Base-by-base conservation (phyloP, 306 rosid species). In the Elaeagnus macrophylla region DNA sequence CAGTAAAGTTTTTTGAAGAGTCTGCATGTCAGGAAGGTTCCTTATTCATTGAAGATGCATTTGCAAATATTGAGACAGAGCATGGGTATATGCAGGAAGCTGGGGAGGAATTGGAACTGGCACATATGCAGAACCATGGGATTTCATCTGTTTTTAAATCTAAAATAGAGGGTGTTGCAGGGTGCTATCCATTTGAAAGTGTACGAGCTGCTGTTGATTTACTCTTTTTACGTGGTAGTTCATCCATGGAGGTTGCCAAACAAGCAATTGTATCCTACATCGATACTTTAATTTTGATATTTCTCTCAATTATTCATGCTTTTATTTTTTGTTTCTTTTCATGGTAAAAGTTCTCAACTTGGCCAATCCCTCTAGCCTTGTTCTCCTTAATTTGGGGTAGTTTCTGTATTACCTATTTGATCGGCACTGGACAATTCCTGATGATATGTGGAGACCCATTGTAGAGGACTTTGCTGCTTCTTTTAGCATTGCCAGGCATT, bases 191-290 rank as follows among this genome's bases (percentile, higher is more conserved):
- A 20, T 93, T 93, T 72, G 85, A 73, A 73, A 84, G 62, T 79
- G 67, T 84, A 46, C 85, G 80, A 72, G 75, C 77, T 52, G 94
- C 99, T 69, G 89, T 82, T 49, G 95, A 93, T 70, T 64, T 84
- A 35, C 95, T 93, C 67, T 93, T 93, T 73, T 61, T 93, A 53
- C 70, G 46, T 66, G 96, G 95, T 70, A 78, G 94, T 78, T 88
- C 94, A 65, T 89, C 81, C 68, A 65, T 70, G 73, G 89, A 81
- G 66, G 77, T 84, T 69, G 94, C 99, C 37, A 93, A 93, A 78
- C 93, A 83, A 81, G 99, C 99, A 51, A 93, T 83, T 69, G 99
- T 88, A 93, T 93, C 99, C 95, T 88, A 72, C 63, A 38, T 49
- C 43, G 12, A 18, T 3, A 12, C 35, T 53, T 51, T 10, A 12